Base-by-base conservation (phyloP, 2,329 filamentous ascomycete genomes). In the Verticillium isaacii region DNA sequence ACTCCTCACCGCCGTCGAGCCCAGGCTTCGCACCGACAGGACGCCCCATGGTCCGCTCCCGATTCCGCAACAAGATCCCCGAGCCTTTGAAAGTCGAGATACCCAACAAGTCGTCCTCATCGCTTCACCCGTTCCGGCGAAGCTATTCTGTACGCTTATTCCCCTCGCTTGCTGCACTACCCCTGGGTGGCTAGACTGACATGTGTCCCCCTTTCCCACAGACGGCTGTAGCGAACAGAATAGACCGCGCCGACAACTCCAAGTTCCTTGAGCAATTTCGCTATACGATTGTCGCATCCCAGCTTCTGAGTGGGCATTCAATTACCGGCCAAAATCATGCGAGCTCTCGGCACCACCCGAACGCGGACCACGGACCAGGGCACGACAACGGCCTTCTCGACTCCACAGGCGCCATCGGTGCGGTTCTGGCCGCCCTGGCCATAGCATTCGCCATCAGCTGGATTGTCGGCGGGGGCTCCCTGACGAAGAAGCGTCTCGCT, bases 251-350 rank as follows among this genome's bases (percentile, higher is more conserved):
- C 68, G 93, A 96, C 68, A 96, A 93, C 72, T 84, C 89, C 67
- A 89, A 88, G 67, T 97, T 97, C 70, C 83, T 97, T 63, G 93
- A 97, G 75, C 90, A 93, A 71, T 97, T 97, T 71, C 90, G 93
- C 66, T 97, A 97, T 76, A 90, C 91, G 25, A 91, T 97, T 66
- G 90, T 97, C 70, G 93, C 93, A 58, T 97, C 93, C 25, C 93
- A 97, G 73, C 83, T 97, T 15, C 81, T 97, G 50, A 92, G 87
- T 69, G 90, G 90, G 50, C 85, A 90, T 67, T 83, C 85, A 4
- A 85, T 84, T 61, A 67, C 79, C 57, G 79, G 76, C 19, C 78
- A 79, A 56, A 74, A 75, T 56, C 70, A 71, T 57, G 62, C 62
- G 57, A 29, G 60, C 59, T 64, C 62, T 59, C 61, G 63, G 56